phyloP scores from a whole-genome alignment of 2,329 filamentous ascomycete genomes.

The Paraconiothyrium brasiliense region DNA sequence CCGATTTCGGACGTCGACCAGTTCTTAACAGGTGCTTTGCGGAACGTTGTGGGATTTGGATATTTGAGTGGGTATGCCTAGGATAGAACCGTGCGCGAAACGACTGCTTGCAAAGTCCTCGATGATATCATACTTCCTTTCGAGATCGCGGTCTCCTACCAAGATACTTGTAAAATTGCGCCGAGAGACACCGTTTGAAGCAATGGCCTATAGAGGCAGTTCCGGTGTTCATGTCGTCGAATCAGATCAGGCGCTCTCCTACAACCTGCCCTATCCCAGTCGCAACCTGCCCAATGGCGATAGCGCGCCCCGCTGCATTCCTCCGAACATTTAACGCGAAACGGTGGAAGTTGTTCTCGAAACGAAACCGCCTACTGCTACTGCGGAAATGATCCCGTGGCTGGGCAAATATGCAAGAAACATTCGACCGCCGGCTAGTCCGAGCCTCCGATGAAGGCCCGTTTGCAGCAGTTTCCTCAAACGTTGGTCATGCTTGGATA shows the following conservation, averaged over 20 bases:
- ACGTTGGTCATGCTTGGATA: background rate
- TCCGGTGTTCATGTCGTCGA: background rate
- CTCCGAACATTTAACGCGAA: conserved; percentile 4
- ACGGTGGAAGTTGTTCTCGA: background rate
- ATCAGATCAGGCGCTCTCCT: background rate
- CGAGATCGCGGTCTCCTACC: background rate
- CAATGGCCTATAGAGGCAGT: background rate
- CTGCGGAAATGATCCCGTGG: conserved; percentile 6
- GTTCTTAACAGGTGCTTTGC: too few species aligned
- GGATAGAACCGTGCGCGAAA: too few species aligned
- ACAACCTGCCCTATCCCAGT: too few species aligned
- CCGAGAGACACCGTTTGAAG: background rate
- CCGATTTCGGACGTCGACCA: too few species aligned
- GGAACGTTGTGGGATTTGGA: too few species aligned
- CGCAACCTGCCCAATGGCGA: conserved; percentile 1
- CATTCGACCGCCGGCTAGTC: background rate
- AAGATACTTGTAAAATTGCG: conserved; percentile 1
- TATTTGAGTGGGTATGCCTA: too few species aligned
- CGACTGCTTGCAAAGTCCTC: too few species aligned
- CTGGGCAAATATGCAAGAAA: background rate
- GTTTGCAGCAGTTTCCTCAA: conserved; percentile 6
- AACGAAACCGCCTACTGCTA: background rate
- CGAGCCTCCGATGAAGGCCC: background rate
- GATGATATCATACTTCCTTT: too few species aligned
- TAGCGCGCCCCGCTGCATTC: background rate